Evolutionary conservation across 116 monocot species (phyloP), one percentile per base, ranked within the genome.

Genomic region (Posidonia oceanica): DNA sequence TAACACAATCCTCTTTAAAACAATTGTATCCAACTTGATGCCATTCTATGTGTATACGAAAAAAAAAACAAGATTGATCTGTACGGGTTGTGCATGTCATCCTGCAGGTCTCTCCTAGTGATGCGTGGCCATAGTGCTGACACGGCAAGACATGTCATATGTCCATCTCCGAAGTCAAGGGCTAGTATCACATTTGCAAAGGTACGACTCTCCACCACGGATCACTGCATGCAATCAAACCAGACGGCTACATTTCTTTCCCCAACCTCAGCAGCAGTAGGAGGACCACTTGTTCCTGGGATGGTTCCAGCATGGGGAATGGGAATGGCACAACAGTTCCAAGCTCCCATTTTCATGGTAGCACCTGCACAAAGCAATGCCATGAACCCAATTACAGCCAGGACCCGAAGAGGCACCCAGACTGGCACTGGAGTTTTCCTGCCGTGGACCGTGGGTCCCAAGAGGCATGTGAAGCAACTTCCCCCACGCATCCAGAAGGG

Each of bases 51-150:
- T 5, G 15, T n/a, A n/a, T n/a, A n/a, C n/a, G n/a, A 39, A 51
- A 5, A 39, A 38, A 16, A 11, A 16, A 39, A 67, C 3, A 67
- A 14, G 13, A 44, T 52, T 21, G 15, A 44, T 17, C 42, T 39
- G n/a, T 67, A 52, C 12, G n/a, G n/a, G n/a, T n/a, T 16, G 3
- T 21, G 6, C 7, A 44, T 20, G 17, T 20, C 51, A 1, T 51
- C 39, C 10, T 76, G 18, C 86, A 96, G 91, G 75, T 91, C 91
- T 39, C 83, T 91, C 21, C 54, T 96, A 59, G 96, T 91, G 14
- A 91, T 96, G 96, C 91, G 91, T 14, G 96, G 96, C 8, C 88
- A 91, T 78, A 96, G 96, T 5, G 91, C 91, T n/a, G 91, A 91
- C 68, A 82, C 87, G 83, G 96, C 96, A 11, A 76, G 91, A 78